Base-by-base conservation (phyloP, 2,329 filamentous ascomycete genomes). In the Chaetomiaceae sp. region DNA sequence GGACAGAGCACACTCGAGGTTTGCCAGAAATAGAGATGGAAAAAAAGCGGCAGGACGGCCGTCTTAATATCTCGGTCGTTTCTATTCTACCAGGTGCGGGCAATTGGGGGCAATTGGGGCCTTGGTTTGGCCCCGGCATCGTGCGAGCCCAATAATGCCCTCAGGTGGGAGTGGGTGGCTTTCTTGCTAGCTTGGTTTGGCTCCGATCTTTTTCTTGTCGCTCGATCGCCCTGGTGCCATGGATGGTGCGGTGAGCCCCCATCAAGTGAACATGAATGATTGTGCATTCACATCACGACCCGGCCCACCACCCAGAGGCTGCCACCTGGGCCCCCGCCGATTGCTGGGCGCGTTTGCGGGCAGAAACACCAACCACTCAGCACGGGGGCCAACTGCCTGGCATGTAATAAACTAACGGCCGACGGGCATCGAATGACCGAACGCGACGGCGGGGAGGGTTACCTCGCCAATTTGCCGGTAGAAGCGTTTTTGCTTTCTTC, bases 301-400 rank as follows among this genome's bases (percentile, higher is more conserved):
- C 43, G 41, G 47, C 23, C 59, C 57, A 21, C 59, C 59, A 61
- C 8, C 51, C 55, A 61, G 40, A 57, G 42, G 14, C 45, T 57
- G 57, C 59, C 57, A 60, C 55, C 55, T 57, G 33, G 32, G 42
- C 20, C 20, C 27, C 20, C 32, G 32, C 7, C 37, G 49, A 48
- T 48, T 47, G 51, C 42, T 51, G 40, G 33, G 21, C 23, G 13
- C 33, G 21, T 21, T 25, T 34, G 23, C n/a, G 41, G n/a, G 34
- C 30, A 46, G 20, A 37, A 37, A 43, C 29, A 16, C 29, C 38
- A 36, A 27, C 48, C 37, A 23, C 32, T 37, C 34, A 16, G 9
- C 27, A 37, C 27, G 37, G 43, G 25, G 32, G 43, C 34, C 46
- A 37, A 45, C 30, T 29, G 34, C n/a, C 51, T 47, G 54, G 44